A percentile compares a stretch with the other conserved stretches of the same genome.
Conservation (phyloP, 306 rosid genomes). For the Gillenia trifoliata region DNA sequence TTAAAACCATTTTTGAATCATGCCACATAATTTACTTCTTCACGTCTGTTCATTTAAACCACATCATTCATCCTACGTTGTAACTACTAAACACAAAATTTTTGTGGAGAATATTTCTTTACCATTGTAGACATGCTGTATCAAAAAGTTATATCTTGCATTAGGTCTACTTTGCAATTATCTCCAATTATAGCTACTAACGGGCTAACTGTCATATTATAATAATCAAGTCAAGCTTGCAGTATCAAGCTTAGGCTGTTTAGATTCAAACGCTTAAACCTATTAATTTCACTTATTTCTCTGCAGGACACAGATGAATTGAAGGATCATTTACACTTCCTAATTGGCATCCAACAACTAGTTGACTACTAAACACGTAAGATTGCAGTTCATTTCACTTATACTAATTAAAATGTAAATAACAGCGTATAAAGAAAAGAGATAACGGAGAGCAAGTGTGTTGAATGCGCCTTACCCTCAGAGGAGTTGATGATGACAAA, state of each 20-base stretch:
- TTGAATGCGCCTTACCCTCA: constrained; percentile 62
- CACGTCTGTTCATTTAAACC: background rate
- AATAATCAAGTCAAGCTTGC: background rate
- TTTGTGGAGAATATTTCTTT: background rate
- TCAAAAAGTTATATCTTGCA: background rate
- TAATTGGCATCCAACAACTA: background rate
- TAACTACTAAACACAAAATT: background rate
- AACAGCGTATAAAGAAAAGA: constrained; percentile 4
- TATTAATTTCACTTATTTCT: background rate
- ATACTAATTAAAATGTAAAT: background rate
- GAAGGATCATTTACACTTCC: background rate
- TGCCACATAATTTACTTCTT: background rate
- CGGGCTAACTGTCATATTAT: background rate
- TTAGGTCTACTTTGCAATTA: background rate
- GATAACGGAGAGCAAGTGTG: constrained; percentile 4
- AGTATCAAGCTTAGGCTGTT: background rate
- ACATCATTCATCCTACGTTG: background rate
- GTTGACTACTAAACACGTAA: background rate
- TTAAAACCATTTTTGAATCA: background rate
- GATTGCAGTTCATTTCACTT: background rate
- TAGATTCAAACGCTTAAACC: background rate
- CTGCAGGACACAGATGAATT: background rate
- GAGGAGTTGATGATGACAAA: constrained; percentile 64
- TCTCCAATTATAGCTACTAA: background rate
- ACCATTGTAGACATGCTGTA: background rate